Conservation (phyloP, 148 eudicot genomes). For the Chenopodium suecicum region DNA sequence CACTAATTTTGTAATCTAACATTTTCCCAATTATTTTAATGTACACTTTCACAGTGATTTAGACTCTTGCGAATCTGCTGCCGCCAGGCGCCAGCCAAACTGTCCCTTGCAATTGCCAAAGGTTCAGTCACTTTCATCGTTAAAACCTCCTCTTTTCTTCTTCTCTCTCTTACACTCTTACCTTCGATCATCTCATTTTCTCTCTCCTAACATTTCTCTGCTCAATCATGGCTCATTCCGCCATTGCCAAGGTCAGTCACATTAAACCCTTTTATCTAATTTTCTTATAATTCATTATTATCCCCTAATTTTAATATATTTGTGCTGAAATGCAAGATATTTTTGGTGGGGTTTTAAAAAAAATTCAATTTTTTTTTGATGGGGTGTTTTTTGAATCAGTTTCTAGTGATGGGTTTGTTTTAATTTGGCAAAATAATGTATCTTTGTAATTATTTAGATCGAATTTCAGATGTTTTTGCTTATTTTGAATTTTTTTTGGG, state of each 20-base stretch:
- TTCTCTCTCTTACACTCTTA: too few relatives aligned
- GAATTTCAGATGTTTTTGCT: background rate
- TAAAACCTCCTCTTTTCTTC: slow-evolving; percentile 8
- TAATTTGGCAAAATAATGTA: background rate
- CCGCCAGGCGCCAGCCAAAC: slow-evolving; percentile 7
- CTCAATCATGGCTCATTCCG: slow-evolving; percentile 47
- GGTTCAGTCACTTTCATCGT: slow-evolving; percentile 24
- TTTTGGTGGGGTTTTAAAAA: background rate
- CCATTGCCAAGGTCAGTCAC: slow-evolving; percentile 43
- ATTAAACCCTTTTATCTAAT: background rate
- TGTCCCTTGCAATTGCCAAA: slow-evolving; percentile 43
- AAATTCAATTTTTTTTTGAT: background rate
- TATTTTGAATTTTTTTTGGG: background rate
- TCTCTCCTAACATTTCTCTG: slow-evolving; percentile 3
- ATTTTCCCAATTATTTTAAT: slow-evolving; percentile 6
- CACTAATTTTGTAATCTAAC: slow-evolving; percentile 19
- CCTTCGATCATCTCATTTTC: background rate
- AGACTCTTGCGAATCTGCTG: background rate
- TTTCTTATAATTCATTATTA: background rate
- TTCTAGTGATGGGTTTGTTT: background rate
- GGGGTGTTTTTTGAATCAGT: slow-evolving; percentile 1
- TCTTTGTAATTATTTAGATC: background rate
- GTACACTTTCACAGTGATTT: background rate
- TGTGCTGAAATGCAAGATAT: background rate
- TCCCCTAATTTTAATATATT: background rate